Base-by-base conservation (phyloP, 2,329 filamentous ascomycete species). In the Botrytis sinoallii region DNA sequence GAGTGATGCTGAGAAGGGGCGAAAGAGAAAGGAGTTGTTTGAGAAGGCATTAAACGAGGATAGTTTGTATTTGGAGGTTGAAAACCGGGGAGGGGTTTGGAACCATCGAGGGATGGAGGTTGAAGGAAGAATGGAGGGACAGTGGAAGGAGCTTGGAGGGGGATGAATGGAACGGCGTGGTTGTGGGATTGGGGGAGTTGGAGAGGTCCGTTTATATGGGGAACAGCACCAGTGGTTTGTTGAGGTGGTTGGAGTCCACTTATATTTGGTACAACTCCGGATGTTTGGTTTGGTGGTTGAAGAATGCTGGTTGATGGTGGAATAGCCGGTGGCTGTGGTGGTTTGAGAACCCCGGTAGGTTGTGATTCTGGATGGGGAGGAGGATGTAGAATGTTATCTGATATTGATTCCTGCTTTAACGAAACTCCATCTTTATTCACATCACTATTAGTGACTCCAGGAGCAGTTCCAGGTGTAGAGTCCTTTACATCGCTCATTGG, bases 81-180 rank as follows among this genome's bases (percentile, higher is more conserved):
- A n/a, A 85, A 84, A 18, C 81, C 79, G 44, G 80, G 78, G 10
- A 80, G 78, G 63, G 75, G 80, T 64, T 76, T 74, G 44, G 78
- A 79, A 32, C 78, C 78, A 75, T 79, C 78, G 55, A 80, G 76
- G 44, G 77, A 73, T 40, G 78, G 74, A 32, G 78, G 77, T 63
- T 74, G 64, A 4, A 63, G 57, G 73, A 74, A 76, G 18, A 70
- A 73, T n/a, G 75, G 70, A 22, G 73, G 74, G 35, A 71, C 66
- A 40, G 72, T 9, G 20, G 61, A 55, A 14, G 73, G 73, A 35
- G 59, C 22, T 48, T 69, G 59, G 20, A 25, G 42, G 16, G 48
- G 61, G 22, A 69, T 72, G 29, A 72, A 22, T n/a, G 70, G 70
- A 46, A 72, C 63, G 42, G 70, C 48, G 20, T 68, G 68, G 14